Percentiles rank a stretch among this genome's conserved stretches.
Evolutionary conservation across 2,329 filamentous ascomycete genomes (phyloP).

Genomic region (Zymoseptoria brevis): DNA sequence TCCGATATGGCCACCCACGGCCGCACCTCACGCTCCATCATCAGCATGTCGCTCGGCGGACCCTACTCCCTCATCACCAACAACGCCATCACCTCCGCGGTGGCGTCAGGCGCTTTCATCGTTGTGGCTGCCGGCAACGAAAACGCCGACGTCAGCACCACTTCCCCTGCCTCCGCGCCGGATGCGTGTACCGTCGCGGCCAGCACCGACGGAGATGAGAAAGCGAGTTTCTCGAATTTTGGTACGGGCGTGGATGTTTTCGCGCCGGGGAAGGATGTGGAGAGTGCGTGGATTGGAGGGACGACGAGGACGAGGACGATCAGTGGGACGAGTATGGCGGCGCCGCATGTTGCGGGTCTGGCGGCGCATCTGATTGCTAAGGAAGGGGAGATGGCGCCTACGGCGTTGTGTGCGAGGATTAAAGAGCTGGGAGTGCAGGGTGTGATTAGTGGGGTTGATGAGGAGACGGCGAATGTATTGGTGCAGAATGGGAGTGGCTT

Average conservation of each 20-base stretch:
- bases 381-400: conserved; percentile 6
- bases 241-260: conserved; percentile 34
- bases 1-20: conserved; percentile 60
- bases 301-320: conserved; percentile 40
- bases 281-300: conserved; percentile 42
- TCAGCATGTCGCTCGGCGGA: conserved; percentile 37
- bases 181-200: conserved; percentile 33
- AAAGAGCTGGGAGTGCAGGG: conserved; percentile 5
- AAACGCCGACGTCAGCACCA: conserved; percentile 20
- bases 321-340: conserved; percentile 40
- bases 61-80: conserved; percentile 32
- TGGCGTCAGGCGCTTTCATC: conserved; percentile 33
- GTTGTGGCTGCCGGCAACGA: conserved; percentile 33
- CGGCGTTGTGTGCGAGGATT: conserved; percentile 8
- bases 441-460: conserved; percentile 5
- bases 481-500: conserved; percentile 10
- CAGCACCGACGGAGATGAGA: conserved; percentile 21
- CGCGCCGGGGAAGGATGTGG: conserved; percentile 45
- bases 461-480: conserved; percentile 9
- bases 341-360: conserved; percentile 16
- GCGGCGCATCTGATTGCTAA: conserved; percentile 16
- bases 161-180: conserved; percentile 31
- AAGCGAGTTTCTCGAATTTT: conserved; percentile 34
- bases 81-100: conserved; percentile 31
- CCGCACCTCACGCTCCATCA: conserved; percentile 54